Conservation (phyloP, 2,329 filamentous ascomycete species). For the Ascomycota sp. region DNA sequence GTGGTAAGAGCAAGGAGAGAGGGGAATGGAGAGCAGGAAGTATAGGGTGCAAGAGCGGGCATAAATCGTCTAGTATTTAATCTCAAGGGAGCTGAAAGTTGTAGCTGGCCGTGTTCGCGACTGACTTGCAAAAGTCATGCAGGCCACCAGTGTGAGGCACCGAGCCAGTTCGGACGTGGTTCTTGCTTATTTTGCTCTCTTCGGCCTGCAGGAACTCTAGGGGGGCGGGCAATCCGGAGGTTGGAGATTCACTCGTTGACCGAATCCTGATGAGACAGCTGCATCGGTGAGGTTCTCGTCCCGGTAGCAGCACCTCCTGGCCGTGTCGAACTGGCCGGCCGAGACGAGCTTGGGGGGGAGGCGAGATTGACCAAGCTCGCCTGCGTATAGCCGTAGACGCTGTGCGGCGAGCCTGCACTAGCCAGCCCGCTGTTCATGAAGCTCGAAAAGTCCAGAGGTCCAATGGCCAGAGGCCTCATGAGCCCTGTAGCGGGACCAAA, state of each 20-base stretch:
- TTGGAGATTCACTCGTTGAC: not conserved
- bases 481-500: constrained; percentile 2
- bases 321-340: constrained; percentile 5
- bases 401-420: constrained; percentile 4
- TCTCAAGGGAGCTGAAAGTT: too few species aligned
- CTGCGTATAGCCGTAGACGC: constrained; percentile 5
- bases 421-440: constrained; percentile 10
- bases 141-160: too few species aligned
- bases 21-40: too few species aligned
- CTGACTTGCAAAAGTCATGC: too few species aligned
- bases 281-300: constrained; percentile 17
- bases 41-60: too few species aligned
- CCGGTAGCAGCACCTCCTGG: constrained; percentile 8
- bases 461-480: constrained; percentile 2
- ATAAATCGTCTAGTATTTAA: too few species aligned
- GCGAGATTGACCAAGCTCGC: constrained; percentile 12
- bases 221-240: too few species aligned
- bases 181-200: too few species aligned
- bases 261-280: constrained; percentile 6
- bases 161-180: too few species aligned
- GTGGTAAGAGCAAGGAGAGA: too few species aligned
- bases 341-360: constrained; percentile 5
- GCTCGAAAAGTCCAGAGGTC: constrained; percentile 7
- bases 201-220: too few species aligned
- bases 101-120: too few species aligned